Evolutionary conservation across 345 rosid species (phyloP), one percentile per base, ranked within the genome.

Genomic region (Citrus australasica): DNA sequence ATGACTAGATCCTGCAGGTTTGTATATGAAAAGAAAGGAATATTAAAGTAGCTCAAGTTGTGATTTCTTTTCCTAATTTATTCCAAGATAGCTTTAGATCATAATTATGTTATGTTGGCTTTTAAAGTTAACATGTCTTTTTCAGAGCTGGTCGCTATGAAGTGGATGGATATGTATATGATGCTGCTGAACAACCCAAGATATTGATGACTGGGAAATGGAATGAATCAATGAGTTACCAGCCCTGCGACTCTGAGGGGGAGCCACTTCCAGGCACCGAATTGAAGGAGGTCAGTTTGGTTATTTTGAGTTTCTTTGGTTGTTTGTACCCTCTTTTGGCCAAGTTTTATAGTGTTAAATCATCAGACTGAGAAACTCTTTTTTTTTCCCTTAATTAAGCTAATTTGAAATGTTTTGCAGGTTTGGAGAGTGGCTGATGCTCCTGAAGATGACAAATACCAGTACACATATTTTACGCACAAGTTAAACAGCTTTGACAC

Each of bases 121-220:
- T 65, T 40, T 25, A 69, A 46, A n/a, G 51, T 25, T 46, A 33
- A 66, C 64, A 13, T 8, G 61, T 77, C 68, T 67, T 83, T 79
- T 77, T 78, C 89, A 92, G 97, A 71, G 85, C 95, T 89, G 97
- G 97, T 79, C 94, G 95, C 55, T 91, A 90, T 80, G 97, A 93
- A 84, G 93, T 93, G 80, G 95, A 93, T 71, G 97, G 97, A 67
- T 93, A 93, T 80, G 93, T 93, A 28, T 93, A 90, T 67, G 89
- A 90, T 80, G 86, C 94, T 58, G 71, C 84, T 69, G 97, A 92
- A 91, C 95, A 92, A 79, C 97, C 97, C 33, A 89, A 92, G 91
- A 85, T 92, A 65, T 75, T 91, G 87, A 91, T 93, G 92, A 93
- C 95, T 38, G 97, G 97, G 56, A 93, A 93, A 76, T 93, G 95